Conservation (phyloP, 352 stramenopile species). For the Phytophthora brassicae region DNA sequence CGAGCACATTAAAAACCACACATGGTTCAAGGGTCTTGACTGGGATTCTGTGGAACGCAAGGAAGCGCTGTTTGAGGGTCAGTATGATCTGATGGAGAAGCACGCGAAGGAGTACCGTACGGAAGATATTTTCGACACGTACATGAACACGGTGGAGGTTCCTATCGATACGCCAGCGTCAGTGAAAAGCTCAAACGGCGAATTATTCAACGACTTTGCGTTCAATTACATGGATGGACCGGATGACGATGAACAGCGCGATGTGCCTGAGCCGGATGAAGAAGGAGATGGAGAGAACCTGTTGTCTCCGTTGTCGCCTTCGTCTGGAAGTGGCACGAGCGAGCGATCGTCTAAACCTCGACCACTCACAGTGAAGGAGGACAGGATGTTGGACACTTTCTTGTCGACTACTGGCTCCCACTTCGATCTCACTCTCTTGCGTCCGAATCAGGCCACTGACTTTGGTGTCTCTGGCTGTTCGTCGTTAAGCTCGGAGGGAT, state of each 20-base stretch:
- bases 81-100: slow-evolving; percentile 77
- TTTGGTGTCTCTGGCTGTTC: slow-evolving; percentile 62
- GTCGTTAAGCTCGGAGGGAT: slow-evolving; percentile 51
- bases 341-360: slow-evolving; percentile 22
- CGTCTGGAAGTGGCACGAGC: slow-evolving; percentile 23
- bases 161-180: slow-evolving; percentile 82
- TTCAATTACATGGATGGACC: slow-evolving; percentile 82
- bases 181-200: slow-evolving; percentile 66
- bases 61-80: slow-evolving; percentile 63
- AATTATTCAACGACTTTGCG: slow-evolving; percentile 82
- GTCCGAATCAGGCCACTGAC: slow-evolving; percentile 66
- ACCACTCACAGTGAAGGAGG: slow-evolving; percentile 24
- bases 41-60: slow-evolving; percentile 77
- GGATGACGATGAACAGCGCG: slow-evolving; percentile 54
- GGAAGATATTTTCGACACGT: slow-evolving; percentile 83
- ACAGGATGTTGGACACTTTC: slow-evolving; percentile 50
- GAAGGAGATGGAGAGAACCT: slow-evolving; percentile 32
- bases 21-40: slow-evolving; percentile 88
- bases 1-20: slow-evolving; percentile 84
- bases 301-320: slow-evolving; percentile 31
- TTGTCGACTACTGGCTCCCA: slow-evolving; percentile 54
- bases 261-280: slow-evolving; percentile 40
- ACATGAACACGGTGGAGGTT: slow-evolving; percentile 87
- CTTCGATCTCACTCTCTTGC: slow-evolving; percentile 76
- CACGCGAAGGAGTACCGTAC: slow-evolving; percentile 83